phyloP scores from a whole-genome alignment of 106 monocot species.

The Dendrobium nobile region DNA sequence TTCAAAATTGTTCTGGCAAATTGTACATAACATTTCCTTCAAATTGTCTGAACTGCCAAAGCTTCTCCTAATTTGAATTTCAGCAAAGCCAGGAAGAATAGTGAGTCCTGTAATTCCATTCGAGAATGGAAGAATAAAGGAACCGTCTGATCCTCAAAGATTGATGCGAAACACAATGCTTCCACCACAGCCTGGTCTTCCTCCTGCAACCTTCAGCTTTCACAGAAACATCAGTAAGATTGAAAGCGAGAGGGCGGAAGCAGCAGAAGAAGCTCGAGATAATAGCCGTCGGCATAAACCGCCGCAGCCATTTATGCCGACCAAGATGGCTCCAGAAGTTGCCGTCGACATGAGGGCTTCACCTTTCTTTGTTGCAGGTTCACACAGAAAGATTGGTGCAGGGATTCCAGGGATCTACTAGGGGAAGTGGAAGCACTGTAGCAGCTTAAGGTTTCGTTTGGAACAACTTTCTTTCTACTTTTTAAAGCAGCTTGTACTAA shows the following conservation, averaged over 20 bases:
- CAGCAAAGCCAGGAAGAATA: neutral
- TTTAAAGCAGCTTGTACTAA: no score
- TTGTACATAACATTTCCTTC: neutral
- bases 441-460: no score
- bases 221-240: neutral
- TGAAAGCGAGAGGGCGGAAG: neutral
- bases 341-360: neutral
- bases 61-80: neutral
- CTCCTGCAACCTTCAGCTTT: neutral
- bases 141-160: neutral
- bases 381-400: neutral
- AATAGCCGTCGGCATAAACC: neutral
- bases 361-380: neutral
- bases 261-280: neutral
- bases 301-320: neutral
- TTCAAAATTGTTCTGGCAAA: neutral
- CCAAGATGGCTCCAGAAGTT: neutral
- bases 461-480: no score
- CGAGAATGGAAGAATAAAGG: neutral
- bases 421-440: neutral
- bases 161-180: neutral
- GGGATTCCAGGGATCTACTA: neutral
- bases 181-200: neutral
- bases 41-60: neutral
- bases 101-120: neutral